These are phyloP conservation scores for Lichtheimia corymbifera DNA, from an alignment of 371 early-diverging fungal species.

Conservation along the genomic window DNA sequence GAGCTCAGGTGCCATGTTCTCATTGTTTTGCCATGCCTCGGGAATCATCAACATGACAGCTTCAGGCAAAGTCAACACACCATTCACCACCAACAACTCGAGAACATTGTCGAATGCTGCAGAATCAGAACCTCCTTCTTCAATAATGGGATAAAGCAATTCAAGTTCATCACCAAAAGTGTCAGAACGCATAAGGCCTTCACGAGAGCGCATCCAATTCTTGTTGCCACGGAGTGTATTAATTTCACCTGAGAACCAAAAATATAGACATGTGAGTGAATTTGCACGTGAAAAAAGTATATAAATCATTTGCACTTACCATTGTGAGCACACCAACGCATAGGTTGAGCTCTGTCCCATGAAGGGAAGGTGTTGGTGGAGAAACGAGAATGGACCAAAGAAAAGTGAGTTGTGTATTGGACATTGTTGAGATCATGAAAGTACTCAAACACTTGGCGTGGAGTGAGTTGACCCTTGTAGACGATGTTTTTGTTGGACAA, in stretches of 20 bases:
- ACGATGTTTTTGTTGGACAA: constrained; percentile 89
- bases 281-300: not conserved
- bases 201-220: constrained; percentile 98
- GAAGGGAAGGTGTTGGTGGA: constrained; percentile 98
- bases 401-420: constrained; percentile 85
- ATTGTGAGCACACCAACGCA: constrained; percentile 97
- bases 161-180: constrained; percentile 81
- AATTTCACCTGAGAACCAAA: constrained; percentile 76
- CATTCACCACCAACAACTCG: constrained; percentile 89
- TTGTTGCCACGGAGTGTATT: constrained; percentile 98
- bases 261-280: not conserved
- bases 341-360: constrained; percentile 98
- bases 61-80: constrained; percentile 88
- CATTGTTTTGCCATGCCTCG: constrained; percentile 95
- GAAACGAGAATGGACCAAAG: constrained; percentile 96
- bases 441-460: constrained; percentile 92
- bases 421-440: constrained; percentile 86
- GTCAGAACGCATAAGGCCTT: constrained; percentile 87
- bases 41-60: constrained; percentile 98
- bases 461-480: constrained; percentile 95
- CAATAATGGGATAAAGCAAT: constrained; percentile 90
- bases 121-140: constrained; percentile 96
- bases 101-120: constrained; percentile 96
- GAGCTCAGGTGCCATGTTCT: constrained; percentile 81
- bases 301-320: constrained; percentile 56